Conservation (phyloP, 805 yeast genomes). For the Candida coquimbonensis region DNA sequence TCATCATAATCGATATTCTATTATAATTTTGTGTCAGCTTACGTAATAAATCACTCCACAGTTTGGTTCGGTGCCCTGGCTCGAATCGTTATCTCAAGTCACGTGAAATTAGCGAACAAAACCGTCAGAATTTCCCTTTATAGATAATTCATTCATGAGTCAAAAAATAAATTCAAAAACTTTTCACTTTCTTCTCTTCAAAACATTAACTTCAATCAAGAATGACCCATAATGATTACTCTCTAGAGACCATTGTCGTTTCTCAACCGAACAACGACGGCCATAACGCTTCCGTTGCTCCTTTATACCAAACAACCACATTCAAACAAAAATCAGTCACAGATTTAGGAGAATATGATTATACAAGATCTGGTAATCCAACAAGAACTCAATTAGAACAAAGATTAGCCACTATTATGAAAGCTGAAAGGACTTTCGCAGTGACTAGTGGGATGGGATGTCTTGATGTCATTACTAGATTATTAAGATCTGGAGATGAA, state of each 20-base stretch:
- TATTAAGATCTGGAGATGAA: constrained; percentile 75
- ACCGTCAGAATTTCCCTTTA: no score
- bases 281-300: constrained; percentile 76
- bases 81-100: no score
- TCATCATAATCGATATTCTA: no score
- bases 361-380: constrained; percentile 92
- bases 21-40: no score
- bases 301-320: constrained; percentile 91
- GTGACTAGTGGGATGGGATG: constrained; percentile 93
- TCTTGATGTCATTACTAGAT: constrained; percentile 72
- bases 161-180: neutral
- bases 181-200: neutral
- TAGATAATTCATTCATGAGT: no score
- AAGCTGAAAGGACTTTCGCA: constrained; percentile 69
- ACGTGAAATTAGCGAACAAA: no score
- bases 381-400: constrained; percentile 76
- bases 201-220: neutral
- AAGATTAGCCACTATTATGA: constrained; percentile 73
- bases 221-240: constrained; percentile 6
- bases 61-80: no score
- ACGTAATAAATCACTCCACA: no score
- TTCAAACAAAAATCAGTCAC: constrained; percentile 72
- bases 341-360: constrained; percentile 77
- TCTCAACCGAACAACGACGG: constrained; percentile 44
- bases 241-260: constrained; percentile 13